Conservation (phyloP, 2,329 filamentous ascomycete species). For the Cladosporium phlei region DNA sequence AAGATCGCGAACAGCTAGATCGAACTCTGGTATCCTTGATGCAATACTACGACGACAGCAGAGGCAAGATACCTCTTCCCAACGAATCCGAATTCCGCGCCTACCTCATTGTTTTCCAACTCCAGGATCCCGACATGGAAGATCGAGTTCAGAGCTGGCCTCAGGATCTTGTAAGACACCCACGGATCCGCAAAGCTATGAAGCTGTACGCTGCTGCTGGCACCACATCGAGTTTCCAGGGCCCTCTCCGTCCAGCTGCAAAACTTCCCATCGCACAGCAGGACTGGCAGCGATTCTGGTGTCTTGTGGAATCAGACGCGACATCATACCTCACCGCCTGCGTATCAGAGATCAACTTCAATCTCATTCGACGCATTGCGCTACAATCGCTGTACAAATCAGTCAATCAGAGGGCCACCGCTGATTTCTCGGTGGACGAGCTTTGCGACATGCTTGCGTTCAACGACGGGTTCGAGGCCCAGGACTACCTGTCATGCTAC, state of each 20-base stretch:
- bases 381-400: constrained; percentile 49
- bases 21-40: constrained; percentile 58
- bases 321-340: constrained; percentile 61
- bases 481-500: constrained; percentile 51
- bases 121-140: constrained; percentile 53
- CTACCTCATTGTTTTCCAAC: constrained; percentile 56
- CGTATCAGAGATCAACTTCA: constrained; percentile 60
- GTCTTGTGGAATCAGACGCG: constrained; percentile 48
- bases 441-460: constrained; percentile 51
- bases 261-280: constrained; percentile 52
- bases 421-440: constrained; percentile 54
- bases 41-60: constrained; percentile 56
- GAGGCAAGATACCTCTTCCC: constrained; percentile 44
- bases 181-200: constrained; percentile 52
- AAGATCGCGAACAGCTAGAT: constrained; percentile 61
- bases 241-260: constrained; percentile 45
- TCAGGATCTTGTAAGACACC: constrained; percentile 45
- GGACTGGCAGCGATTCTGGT: constrained; percentile 57
- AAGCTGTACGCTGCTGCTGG: constrained; percentile 53
- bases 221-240: constrained; percentile 49
- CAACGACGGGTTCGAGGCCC: constrained; percentile 51
- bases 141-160: constrained; percentile 55
- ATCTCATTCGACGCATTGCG: constrained; percentile 52
- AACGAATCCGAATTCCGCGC: constrained; percentile 62
- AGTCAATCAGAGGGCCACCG: constrained; percentile 28